Evolutionary conservation across 768 basidiomycete genomes (phyloP), one percentile per base, ranked within the genome.

Genomic region (Pulveroboletus sp.): DNA sequence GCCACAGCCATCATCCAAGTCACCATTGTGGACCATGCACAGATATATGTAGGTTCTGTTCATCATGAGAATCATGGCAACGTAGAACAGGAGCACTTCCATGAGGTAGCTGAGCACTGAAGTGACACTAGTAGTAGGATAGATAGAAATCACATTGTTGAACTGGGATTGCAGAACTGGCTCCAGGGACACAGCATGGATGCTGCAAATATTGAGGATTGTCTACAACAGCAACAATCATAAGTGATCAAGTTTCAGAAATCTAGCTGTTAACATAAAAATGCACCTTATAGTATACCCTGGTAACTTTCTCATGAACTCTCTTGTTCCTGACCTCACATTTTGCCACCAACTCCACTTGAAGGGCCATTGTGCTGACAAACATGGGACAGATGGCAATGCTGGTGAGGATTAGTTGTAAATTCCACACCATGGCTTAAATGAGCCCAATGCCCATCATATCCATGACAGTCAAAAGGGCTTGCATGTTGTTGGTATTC

Each of bases 381-480:
- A 96, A 95, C 12, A 94, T 77, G 0, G 93, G 95, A 0, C 81
- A 90, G 38, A 97, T 79, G 2, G 86, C 93, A 23, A 96, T 69
- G 0, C 94, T 95, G 3, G 89, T 89, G n/a, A 98, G 78, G 0
- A 93, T 95, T 57, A 97, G 73, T 70, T 96, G 84, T 95, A 95
- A 99, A 0, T 91, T 91, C 24, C 77, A 71, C 2, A 80, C 76
- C 66, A 96, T 74, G 0, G 94, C 94, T 95, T 95, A 99, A 16
- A 89, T 63, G 17, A 97, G 68, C 9, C 93, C 94, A 3, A 95
- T 72, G 1, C 76, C 64, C 38, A 96, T 76, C 93, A 97, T 96
- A 6, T 68, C 51, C 13, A 94, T 89, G 22, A 93, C 87, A 2
- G 86, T 75, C 53, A 96, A 76, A 37, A 99, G 72, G 29, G 79